Percentiles rank a stretch among this genome's conserved stretches.
Conservation (phyloP, 768 basidiomycete species). For the Auricularia sp. region DNA sequence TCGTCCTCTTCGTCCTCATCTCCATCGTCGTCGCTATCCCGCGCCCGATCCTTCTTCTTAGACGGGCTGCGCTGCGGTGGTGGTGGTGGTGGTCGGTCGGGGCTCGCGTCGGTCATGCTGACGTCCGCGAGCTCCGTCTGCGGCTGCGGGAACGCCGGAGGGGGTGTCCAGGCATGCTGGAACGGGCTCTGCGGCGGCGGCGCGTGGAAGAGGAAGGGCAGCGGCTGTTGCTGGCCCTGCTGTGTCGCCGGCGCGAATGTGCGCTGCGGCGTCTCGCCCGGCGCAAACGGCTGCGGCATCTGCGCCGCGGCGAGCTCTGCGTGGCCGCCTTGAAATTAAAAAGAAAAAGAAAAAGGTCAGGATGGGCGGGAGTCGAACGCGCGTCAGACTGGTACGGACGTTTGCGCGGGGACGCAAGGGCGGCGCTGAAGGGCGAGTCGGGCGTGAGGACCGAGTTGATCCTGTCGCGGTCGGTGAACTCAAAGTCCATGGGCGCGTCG, state of each 20-base stretch:
- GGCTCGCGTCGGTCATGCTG: slow-evolving; percentile 67
- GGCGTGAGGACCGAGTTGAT: slow-evolving; percentile 45
- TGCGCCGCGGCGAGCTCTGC: slow-evolving; percentile 30
- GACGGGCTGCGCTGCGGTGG: slow-evolving; percentile 16
- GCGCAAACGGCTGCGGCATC: slow-evolving; percentile 23
- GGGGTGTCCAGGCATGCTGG: slow-evolving; percentile 58
- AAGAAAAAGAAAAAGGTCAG: slow-evolving; percentile 15
- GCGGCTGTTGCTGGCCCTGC: slow-evolving; percentile 23
- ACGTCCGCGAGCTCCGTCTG: slow-evolving; percentile 50
- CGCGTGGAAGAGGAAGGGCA: slow-evolving; percentile 64
- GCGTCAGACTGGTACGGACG: slow-evolving; percentile 37
- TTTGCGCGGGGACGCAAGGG: slow-evolving; percentile 40
- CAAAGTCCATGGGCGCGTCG: slow-evolving; percentile 75
- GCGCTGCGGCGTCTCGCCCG: slow-evolving; percentile 31
- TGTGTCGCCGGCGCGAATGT: slow-evolving; percentile 45
- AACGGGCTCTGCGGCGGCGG: slow-evolving; percentile 33
- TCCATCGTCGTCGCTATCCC: slow-evolving; percentile 62
- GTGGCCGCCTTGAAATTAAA: slow-evolving; percentile 27
- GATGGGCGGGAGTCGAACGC: slow-evolving; percentile 5
- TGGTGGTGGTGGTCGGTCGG: slow-evolving; percentile 26
- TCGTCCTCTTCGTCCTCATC: slow-evolving; percentile 60
- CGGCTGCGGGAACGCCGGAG: slow-evolving; percentile 45
- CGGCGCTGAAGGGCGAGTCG: slow-evolving; percentile 28
- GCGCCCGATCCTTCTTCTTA: not conserved
- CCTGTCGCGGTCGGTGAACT: slow-evolving; percentile 54